phyloP scores from a whole-genome alignment of 2,329 filamentous ascomycete species.

The Tolypocladium amazonense region DNA sequence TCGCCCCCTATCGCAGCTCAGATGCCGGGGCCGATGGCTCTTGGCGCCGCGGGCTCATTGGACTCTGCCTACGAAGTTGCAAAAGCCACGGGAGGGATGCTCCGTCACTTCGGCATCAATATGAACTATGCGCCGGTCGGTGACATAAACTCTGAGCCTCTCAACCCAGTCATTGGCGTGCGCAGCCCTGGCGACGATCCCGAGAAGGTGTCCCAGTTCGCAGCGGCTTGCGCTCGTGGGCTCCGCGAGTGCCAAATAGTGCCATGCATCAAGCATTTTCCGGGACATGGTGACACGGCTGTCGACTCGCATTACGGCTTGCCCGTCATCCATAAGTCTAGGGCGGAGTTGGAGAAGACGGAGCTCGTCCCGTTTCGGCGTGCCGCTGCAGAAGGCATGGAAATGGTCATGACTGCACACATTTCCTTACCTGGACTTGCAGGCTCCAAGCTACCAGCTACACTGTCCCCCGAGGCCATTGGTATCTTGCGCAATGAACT shows the following conservation, averaged over 20 bases:
- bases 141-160: conserved; percentile 14
- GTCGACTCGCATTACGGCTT: conserved; percentile 16
- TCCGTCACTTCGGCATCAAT: conserved; percentile 15
- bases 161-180: conserved; percentile 15
- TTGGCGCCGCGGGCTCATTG: conserved; percentile 10
- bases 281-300: conserved; percentile 14
- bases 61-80: conserved; percentile 8
- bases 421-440: conserved; percentile 12
- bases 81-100: conserved; percentile 9
- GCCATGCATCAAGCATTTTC: conserved; percentile 16
- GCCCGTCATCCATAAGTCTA: conserved; percentile 12
- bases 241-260: conserved; percentile 8
- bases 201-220: conserved; percentile 8
- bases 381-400: conserved; percentile 10
- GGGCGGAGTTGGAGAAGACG: conserved; percentile 8
- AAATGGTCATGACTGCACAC: conserved; percentile 18
- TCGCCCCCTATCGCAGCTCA: conserved; percentile 13
- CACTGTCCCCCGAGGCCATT: conserved; percentile 12
- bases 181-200: conserved; percentile 15
- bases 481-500: conserved; percentile 11
- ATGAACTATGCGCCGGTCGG: conserved; percentile 17
- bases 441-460: conserved; percentile 10
- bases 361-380: conserved; percentile 13
- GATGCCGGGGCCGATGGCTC: conserved; percentile 13
- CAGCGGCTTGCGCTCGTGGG: conserved; percentile 9